Conservation (phyloP, 805 yeast genomes). For the Yarrowia yakushimensis region DNA sequence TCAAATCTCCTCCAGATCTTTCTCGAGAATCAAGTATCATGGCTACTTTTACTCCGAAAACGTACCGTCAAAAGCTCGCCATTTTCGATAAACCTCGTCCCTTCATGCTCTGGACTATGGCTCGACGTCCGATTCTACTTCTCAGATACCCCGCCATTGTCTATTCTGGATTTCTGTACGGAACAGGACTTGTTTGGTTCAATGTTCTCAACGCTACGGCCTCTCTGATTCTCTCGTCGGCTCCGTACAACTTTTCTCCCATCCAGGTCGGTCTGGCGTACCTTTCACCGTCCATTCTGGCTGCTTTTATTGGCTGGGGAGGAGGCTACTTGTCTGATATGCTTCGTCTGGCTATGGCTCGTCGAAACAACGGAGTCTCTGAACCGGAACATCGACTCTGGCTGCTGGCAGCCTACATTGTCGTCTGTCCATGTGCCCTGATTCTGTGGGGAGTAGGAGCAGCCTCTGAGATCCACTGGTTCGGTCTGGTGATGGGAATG, state of each 20-base stretch:
- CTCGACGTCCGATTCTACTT: neutral
- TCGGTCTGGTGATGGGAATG: conserved; percentile 45
- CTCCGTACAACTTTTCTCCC: conserved; percentile 4
- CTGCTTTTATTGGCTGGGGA: neutral
- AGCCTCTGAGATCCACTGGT: conserved; percentile 47
- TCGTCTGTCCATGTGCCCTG: conserved; percentile 46
- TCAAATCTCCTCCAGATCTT: too few relatives aligned
- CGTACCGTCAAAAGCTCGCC: neutral
- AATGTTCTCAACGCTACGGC: conserved; percentile 16
- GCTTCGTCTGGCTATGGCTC: conserved; percentile 2
- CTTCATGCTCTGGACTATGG: conserved; percentile 2
- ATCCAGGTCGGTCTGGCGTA: conserved; percentile 9
- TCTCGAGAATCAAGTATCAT: too few relatives aligned
- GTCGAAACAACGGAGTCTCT: conserved; percentile 43
- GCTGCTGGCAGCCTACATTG: conserved; percentile 42
- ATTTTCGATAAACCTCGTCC: conserved; percentile 14
- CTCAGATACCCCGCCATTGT: conserved; percentile 10
- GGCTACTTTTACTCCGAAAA: neutral
- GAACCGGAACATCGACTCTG: conserved; percentile 52
- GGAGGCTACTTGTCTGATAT: conserved; percentile 10
- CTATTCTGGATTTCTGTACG: conserved; percentile 2
- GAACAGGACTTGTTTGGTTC: conserved; percentile 21
- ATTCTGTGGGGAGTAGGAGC: conserved; percentile 56
- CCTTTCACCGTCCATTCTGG: neutral
- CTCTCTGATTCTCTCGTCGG: neutral